These are phyloP conservation scores for Candida tammaniensis DNA, from an alignment of 805 yeast species.

Conservation along the genomic window DNA sequence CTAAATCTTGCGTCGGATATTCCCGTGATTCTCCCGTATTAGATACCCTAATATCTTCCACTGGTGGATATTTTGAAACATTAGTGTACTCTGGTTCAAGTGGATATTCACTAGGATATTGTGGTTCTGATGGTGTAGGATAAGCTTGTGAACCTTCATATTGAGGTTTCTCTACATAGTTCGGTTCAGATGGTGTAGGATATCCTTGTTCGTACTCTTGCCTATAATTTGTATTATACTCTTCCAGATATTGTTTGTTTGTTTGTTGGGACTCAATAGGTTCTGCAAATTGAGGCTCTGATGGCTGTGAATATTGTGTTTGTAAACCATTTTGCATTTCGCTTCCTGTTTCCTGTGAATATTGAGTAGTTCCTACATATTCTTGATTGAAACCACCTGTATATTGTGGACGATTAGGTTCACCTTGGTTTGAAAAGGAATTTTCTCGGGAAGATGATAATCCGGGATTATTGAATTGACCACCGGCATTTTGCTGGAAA, in stretches of 20 bases:
- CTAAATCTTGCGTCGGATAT: not conserved
- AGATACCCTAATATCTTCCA: conserved; percentile 3
- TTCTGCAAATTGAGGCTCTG: conserved; percentile 1
- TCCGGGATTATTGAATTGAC: no score
- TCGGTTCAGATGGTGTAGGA: not conserved
- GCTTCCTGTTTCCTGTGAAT: not conserved
- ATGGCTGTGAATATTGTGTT: not conserved
- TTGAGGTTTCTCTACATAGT: not conserved
- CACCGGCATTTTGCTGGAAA: not conserved
- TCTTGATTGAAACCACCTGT: not conserved
- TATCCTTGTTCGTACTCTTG: no score
- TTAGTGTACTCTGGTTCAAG: conserved; percentile 2
- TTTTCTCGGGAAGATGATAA: no score
- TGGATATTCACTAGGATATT: conserved; percentile 3
- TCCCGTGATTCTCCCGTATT: not conserved
- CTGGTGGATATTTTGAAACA: conserved; percentile 12
- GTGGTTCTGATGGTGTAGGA: not conserved
- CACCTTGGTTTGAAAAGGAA: no score
- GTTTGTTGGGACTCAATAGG: no score
- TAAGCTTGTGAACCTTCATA: not conserved
- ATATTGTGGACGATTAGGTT: conserved; percentile 1
- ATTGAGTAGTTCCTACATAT: not conserved
- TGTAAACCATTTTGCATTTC: conserved; percentile 1
- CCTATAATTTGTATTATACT: no score
- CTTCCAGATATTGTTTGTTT: no score